Base-by-base conservation (phyloP, 192 early-diverging fungal species). In the Coemansia sp. region DNA sequence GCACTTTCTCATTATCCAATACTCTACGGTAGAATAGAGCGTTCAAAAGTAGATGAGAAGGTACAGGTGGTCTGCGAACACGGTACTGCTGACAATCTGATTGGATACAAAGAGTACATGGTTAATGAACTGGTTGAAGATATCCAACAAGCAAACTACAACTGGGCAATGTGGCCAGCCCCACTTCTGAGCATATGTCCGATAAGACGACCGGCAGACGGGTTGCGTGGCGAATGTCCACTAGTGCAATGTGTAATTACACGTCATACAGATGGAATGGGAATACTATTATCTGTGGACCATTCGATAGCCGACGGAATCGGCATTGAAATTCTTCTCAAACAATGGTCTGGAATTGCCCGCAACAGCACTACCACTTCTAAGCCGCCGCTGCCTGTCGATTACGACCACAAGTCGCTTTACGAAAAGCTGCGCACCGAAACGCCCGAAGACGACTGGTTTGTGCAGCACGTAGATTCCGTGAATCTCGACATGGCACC, bases 221-320 rank as follows among this genome's bases (percentile, higher is more conserved):
- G 20, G 50, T 10, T 36, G 5, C 5, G 33, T 36, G 7, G 36
- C 7, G 51, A 57, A 59, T 0, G 51, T 8, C 71, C 76, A 9
- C 42, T 79, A 20, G 67, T 61, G 51, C 71, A 74, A 22, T 73
- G 68, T 23, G 52, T 79, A 6, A 61, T 74, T 7, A 70, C 76
- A 0, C 74, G 76, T 67, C 67, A 73, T 50, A n/a, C 58, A 20
- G 76, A 79, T 32, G 76, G 76, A 22, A 24, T 79, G 59, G 71
- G 76, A 1, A 27, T 79, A 5, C 50, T 79, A 33, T 46, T 79
- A 23, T 79, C 76, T 7, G 64, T 79, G 2, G 76, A 79, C 54
- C 76, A 79, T 46, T 70, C 67, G 51, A 54, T 79, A 4, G 56
- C 30, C n/a, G 76, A 79, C n/a, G 76, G 76, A 20, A 54, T 74